Conservation (phyloP, 2,329 filamentous ascomycete species). For the Fusarium pseudocircinatum region DNA sequence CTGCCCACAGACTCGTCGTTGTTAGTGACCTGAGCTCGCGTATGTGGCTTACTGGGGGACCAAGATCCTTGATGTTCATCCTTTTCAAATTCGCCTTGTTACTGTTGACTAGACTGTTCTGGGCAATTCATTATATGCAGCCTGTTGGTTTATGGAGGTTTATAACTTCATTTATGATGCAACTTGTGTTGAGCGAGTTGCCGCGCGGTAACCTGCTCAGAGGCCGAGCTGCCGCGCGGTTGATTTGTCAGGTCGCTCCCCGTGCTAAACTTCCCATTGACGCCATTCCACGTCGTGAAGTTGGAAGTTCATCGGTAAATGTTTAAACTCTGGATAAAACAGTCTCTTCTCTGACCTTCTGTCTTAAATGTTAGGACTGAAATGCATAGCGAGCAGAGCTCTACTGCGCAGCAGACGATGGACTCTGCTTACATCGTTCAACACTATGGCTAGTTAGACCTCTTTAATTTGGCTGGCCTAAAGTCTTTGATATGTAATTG, state of each 20-base stretch:
- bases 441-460: no score
- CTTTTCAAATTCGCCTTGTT: fast-evolving
- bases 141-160: no score
- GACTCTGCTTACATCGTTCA: no score
- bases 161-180: no score
- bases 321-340: fast-evolving
- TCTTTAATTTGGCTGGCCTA: no score
- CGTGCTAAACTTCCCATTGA: no score
- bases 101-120: neutral
- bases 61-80: neutral
- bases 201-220: neutral
- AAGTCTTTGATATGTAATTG: neutral
- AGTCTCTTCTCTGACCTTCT: fast-evolving
- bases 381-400: neutral
- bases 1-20: fast-evolving
- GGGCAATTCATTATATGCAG: neutral
- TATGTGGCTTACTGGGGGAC: neutral
- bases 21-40: neutral
- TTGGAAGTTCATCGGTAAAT: fast-evolving
- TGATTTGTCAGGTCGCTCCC: no score
- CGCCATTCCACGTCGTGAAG: neutral
- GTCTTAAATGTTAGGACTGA: neutral
- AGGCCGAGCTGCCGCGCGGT: neutral
- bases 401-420: neutral
- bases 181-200: no score